Conservation (phyloP, 2,329 filamentous ascomycete genomes). For the Trichoderma breve region DNA sequence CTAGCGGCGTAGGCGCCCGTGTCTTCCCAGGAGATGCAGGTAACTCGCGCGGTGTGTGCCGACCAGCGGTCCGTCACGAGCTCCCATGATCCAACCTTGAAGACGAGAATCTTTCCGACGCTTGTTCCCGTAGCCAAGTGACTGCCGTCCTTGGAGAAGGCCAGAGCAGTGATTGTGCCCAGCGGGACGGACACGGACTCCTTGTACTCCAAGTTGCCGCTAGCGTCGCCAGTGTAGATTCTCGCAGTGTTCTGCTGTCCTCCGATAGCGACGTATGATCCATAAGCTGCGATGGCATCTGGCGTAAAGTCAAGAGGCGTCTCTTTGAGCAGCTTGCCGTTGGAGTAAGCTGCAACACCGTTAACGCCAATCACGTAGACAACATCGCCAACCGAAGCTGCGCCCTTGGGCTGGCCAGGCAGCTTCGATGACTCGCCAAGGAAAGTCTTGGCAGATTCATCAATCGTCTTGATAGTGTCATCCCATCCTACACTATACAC, state of each 20-base stretch:
- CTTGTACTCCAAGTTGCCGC: slow-evolving; percentile 52
- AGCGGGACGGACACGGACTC: slow-evolving; percentile 66
- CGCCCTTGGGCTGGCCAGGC: slow-evolving; percentile 75
- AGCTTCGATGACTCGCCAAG: slow-evolving; percentile 66
- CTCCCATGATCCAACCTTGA: slow-evolving; percentile 59
- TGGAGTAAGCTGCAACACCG: slow-evolving; percentile 54
- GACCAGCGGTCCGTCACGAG: slow-evolving; percentile 74
- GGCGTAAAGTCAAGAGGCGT: slow-evolving; percentile 62
- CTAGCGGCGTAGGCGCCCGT: slow-evolving; percentile 76
- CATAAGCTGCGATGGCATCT: slow-evolving; percentile 68
- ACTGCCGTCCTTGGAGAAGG: slow-evolving; percentile 76
- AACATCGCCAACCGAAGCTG: slow-evolving; percentile 53
- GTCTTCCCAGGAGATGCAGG: slow-evolving; percentile 70
- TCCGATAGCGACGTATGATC: slow-evolving; percentile 70
- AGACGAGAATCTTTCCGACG: slow-evolving; percentile 84
- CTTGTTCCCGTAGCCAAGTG: slow-evolving; percentile 80
- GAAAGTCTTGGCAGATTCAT: slow-evolving; percentile 73
- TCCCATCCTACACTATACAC: slow-evolving; percentile 94
- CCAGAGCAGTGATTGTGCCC: slow-evolving; percentile 71
- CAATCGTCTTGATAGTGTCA: slow-evolving; percentile 78
- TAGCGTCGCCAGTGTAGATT: slow-evolving; percentile 62
- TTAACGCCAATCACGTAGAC: slow-evolving; percentile 58
- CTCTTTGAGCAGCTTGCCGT: slow-evolving; percentile 59
- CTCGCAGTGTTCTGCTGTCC: slow-evolving; percentile 70
- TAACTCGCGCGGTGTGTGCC: slow-evolving; percentile 58